phyloP scores from a whole-genome alignment of 2,329 filamentous ascomycete genomes.

The Arachnopeziza araneosa region DNA sequence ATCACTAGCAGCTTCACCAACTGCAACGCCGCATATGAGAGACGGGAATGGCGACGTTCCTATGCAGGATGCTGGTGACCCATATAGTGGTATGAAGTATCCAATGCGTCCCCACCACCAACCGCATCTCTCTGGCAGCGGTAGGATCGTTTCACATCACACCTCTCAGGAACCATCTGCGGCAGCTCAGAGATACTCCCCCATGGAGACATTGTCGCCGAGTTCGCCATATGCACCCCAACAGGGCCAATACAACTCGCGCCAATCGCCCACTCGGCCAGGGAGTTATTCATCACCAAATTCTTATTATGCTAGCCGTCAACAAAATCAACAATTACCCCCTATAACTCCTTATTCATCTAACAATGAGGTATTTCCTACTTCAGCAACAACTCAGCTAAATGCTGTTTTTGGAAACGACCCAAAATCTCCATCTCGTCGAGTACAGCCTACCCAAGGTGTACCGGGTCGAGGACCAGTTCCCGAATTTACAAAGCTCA shows the following conservation, averaged over 20 bases:
- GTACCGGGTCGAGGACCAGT: constrained; percentile 60
- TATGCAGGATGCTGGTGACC: constrained; percentile 84
- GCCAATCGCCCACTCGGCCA: constrained; percentile 74
- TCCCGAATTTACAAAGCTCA: constrained; percentile 80
- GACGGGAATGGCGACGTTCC: constrained; percentile 70
- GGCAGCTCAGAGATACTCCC: constrained; percentile 87
- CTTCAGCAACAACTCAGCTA: constrained; percentile 63
- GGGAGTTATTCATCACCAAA: constrained; percentile 53
- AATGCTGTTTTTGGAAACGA: constrained; percentile 58
- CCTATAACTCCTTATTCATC: constrained; percentile 65
- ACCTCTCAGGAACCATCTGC: constrained; percentile 69
- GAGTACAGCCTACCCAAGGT: constrained; percentile 40
- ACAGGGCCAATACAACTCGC: constrained; percentile 42
- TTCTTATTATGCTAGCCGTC: constrained; percentile 47
- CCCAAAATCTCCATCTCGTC: constrained; percentile 52
- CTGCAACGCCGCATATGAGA: constrained; percentile 54
- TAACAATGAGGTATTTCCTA: constrained; percentile 65
- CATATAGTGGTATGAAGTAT: constrained; percentile 83
- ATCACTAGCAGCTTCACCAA: constrained; percentile 53
- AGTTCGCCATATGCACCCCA: constrained; percentile 69
- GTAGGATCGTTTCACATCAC: constrained; percentile 57
- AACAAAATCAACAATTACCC: constrained; percentile 61
- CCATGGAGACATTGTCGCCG: constrained; percentile 85
- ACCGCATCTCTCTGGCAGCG: constrained; percentile 53
- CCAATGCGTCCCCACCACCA: constrained; percentile 73